phyloP scores from a whole-genome alignment of 148 eudicot species.

The Oxyria digyna region DNA sequence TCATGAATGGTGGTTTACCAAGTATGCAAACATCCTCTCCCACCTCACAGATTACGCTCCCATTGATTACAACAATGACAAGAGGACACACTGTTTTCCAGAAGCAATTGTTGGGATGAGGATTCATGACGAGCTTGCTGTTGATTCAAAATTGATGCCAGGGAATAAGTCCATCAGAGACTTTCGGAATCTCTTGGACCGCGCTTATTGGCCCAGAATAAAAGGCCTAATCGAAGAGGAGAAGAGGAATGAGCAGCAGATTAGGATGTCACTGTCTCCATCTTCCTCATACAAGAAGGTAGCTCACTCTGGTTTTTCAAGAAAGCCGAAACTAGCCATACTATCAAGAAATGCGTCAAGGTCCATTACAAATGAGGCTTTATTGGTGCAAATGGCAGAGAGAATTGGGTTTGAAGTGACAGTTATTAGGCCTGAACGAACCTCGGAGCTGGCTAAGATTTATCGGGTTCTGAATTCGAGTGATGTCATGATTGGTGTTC shows the following conservation, averaged over 20 bases:
- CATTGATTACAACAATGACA: constrained; percentile 46
- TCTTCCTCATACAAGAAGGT: constrained; percentile 11
- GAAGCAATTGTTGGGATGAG: constrained; percentile 72
- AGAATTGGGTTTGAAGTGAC: constrained; percentile 52
- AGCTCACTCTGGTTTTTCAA: not conserved
- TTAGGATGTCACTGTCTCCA: constrained; percentile 10
- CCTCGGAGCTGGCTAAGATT: constrained; percentile 64
- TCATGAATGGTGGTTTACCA: constrained; percentile 82
- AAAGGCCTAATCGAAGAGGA: constrained; percentile 43
- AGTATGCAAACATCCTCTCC: constrained; percentile 56
- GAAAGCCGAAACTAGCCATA: constrained; percentile 56
- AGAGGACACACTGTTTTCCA: constrained; percentile 67
- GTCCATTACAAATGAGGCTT: constrained; percentile 53
- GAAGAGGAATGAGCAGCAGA: constrained; percentile 21
- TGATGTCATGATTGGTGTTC: constrained; percentile 79
- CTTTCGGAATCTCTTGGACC: constrained; percentile 49
- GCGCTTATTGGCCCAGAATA: constrained; percentile 70
- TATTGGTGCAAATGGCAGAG: constrained; percentile 55
- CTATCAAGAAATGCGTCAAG: constrained; percentile 62
- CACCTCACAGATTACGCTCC: constrained; percentile 56
- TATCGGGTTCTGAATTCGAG: constrained; percentile 52
- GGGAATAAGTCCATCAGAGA: constrained; percentile 41
- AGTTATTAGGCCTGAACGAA: constrained; percentile 39
- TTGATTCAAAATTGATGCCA: constrained; percentile 46
- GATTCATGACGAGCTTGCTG: constrained; percentile 71